Evolutionary conservation across 2,329 filamentous ascomycete genomes (phyloP), one percentile per base, ranked within the genome.

Genomic region (Xylaria sp.): DNA sequence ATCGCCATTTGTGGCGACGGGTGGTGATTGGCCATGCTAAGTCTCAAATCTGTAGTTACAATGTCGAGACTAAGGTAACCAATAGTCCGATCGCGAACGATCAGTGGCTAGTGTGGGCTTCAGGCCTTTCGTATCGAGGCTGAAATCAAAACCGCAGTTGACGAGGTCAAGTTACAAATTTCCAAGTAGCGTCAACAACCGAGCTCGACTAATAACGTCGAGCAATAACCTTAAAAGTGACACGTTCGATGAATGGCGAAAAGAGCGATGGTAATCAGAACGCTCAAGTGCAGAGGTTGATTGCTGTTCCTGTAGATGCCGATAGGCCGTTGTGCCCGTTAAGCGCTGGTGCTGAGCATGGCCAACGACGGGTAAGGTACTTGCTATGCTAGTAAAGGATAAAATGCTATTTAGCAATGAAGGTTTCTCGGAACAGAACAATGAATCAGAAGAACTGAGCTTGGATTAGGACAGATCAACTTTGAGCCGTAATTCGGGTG

Each of bases 1-100:
- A 94, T 92, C 79, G 85, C 88, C 82, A 92, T 92, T 68, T 92
- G 92, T 50, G 93, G 92, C 76, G 93, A 95, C 51, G 91, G 90
- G 78, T 94, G 93, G 76, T 93, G 91, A 81, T 93, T 92, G 75
- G 91, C 90, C 91, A 93, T 93, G 73, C 81, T 41, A 34, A 64
- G 59, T 54, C 55, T 44, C 58, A 52, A 52, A 44, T 10, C 18
- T 62, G 50, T 34, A 41, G 37, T 18, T 41, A 15, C 41, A 20
- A 55, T 52, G 20, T 48, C 25, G 61, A 25, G 25, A 51, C n/a
- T 20, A 41, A 3, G 25, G 20, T 1, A 18, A 25, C 48, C 8
- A 9, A 57, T 12, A 28, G 31, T 34, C 13, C 23, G 20, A 50
- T 48, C 41, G 56, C 55, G 18, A 28, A 20, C 15, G 48, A 56